Conservation (phyloP, 805 yeast species). For the Candida mattraensis region DNA sequence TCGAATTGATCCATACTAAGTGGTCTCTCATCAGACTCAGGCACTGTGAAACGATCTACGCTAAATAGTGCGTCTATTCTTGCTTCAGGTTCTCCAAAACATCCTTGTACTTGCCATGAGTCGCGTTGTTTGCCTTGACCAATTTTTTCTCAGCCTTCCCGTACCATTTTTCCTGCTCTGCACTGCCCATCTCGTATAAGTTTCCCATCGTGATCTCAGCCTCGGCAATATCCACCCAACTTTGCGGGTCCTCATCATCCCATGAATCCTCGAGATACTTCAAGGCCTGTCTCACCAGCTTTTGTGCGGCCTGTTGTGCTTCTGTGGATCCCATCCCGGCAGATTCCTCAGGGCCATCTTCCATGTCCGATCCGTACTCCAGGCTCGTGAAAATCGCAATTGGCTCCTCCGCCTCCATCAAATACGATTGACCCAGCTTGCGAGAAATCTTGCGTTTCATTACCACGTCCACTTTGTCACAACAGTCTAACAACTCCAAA, state of each 20-base stretch:
- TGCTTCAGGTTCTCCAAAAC: constrained; percentile 52
- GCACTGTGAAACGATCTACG: no score
- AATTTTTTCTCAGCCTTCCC: constrained; percentile 66
- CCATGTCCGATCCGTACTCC: constrained; percentile 55
- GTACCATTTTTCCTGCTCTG: constrained; percentile 68
- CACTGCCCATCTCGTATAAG: constrained; percentile 59
- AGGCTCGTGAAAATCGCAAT: constrained; percentile 53
- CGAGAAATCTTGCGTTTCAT: constrained; percentile 37
- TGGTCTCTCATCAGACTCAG: no score
- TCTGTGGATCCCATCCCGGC: constrained; percentile 39
- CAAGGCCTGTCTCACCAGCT: constrained; percentile 53
- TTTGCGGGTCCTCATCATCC: constrained; percentile 71
- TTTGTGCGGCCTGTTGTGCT: constrained; percentile 52
- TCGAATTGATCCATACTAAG: no score
- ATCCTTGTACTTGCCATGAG: constrained; percentile 71
- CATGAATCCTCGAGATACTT: constrained; percentile 57
- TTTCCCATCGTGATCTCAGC: constrained; percentile 81
- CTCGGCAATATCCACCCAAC: constrained; percentile 85
- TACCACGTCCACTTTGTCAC: constrained; percentile 11
- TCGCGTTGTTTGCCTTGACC: constrained; percentile 72
- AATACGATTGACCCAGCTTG: constrained; percentile 59
- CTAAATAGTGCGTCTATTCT: constrained; percentile 9
- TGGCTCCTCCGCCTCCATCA: constrained; percentile 66
- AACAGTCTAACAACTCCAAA: constrained; percentile 33
- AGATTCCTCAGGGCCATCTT: constrained; percentile 35